Evolutionary conservation across 768 basidiomycete genomes (phyloP).

Genomic region (Clitopilus hobsonii): DNA sequence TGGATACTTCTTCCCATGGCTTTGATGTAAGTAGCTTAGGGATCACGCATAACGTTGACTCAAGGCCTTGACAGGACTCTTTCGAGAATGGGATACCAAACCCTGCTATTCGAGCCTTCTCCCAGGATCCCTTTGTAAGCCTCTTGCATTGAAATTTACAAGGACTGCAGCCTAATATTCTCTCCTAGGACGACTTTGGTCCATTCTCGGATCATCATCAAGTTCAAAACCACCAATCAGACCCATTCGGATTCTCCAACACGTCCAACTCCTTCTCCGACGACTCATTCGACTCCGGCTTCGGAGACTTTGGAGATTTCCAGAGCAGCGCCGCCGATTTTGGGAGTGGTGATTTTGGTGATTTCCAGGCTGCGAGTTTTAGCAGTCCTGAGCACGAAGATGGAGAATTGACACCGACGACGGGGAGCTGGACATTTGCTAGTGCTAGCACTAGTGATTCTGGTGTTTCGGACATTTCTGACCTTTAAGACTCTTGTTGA

Average conservation of each 20-base stretch:
- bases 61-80: slow-evolving; percentile 35
- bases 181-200: slow-evolving; percentile 61
- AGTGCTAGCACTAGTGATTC: slow-evolving; percentile 1
- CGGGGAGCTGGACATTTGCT: slow-evolving; percentile 67
- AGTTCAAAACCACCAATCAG: slow-evolving; percentile 26
- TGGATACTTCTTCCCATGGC: slow-evolving; percentile 27
- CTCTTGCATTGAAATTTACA: too few relatives aligned
- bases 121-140: slow-evolving; percentile 47
- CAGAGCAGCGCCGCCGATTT: slow-evolving; percentile 24
- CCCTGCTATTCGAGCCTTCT: slow-evolving; percentile 25
- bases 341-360: slow-evolving; percentile 52
- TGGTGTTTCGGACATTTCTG: neutral
- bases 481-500: neutral
- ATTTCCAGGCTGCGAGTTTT: slow-evolving; percentile 77
- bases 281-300: slow-evolving; percentile 63
- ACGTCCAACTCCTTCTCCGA: slow-evolving; percentile 43
- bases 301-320: slow-evolving; percentile 82
- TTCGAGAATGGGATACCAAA: slow-evolving; percentile 35
- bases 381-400: slow-evolving; percentile 20
- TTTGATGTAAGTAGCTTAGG: slow-evolving; percentile 48
- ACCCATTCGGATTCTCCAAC: slow-evolving; percentile 52
- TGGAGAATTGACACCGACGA: slow-evolving; percentile 52
- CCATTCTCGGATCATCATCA: slow-evolving; percentile 72
- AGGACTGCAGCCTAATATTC: slow-evolving; percentile 2
- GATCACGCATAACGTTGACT: neutral